phyloP scores from a whole-genome alignment of 2,329 filamentous ascomycete species.

The Aspergillus nomiae region DNA sequence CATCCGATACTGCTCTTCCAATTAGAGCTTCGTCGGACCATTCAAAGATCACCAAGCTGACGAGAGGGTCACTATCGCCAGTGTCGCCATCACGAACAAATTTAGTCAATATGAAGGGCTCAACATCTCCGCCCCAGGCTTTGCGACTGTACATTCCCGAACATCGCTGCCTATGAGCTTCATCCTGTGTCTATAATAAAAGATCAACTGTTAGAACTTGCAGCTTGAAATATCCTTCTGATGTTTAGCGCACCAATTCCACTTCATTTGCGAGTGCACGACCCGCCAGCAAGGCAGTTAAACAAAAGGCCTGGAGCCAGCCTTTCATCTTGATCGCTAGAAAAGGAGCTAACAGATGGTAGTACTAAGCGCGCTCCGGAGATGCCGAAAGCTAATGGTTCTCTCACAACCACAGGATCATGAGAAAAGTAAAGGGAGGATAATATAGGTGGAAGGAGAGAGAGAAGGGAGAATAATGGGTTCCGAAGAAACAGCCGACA shows the following conservation, averaged over 20 bases:
- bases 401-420: slow-evolving; percentile 20
- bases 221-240: neutral
- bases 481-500: neutral
- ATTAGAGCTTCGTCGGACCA: slow-evolving; percentile 84
- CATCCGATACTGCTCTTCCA: slow-evolving; percentile 64
- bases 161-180: slow-evolving; percentile 80
- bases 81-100: slow-evolving; percentile 66
- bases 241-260: slow-evolving; percentile 40
- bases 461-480: neutral
- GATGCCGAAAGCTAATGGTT: slow-evolving; percentile 18
- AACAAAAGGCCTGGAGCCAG: slow-evolving; percentile 39
- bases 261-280: slow-evolving; percentile 48
- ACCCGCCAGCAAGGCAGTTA: slow-evolving; percentile 41
- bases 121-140: slow-evolving; percentile 82
- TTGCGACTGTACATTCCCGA: slow-evolving; percentile 91
- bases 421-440: slow-evolving; percentile 17
- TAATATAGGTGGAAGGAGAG: neutral
- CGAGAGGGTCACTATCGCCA: slow-evolving; percentile 69
- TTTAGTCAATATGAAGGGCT: slow-evolving; percentile 86
- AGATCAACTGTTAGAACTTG: slow-evolving; percentile 1
- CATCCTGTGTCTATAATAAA: slow-evolving; percentile 66
- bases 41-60: slow-evolving; percentile 89
- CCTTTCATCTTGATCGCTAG: slow-evolving; percentile 40
- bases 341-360: slow-evolving; percentile 24
- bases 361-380: slow-evolving; percentile 25